Evolutionary conservation across 1,284 basidiomycete species (phyloP).

Genomic region (Xanthoconium separans): DNA sequence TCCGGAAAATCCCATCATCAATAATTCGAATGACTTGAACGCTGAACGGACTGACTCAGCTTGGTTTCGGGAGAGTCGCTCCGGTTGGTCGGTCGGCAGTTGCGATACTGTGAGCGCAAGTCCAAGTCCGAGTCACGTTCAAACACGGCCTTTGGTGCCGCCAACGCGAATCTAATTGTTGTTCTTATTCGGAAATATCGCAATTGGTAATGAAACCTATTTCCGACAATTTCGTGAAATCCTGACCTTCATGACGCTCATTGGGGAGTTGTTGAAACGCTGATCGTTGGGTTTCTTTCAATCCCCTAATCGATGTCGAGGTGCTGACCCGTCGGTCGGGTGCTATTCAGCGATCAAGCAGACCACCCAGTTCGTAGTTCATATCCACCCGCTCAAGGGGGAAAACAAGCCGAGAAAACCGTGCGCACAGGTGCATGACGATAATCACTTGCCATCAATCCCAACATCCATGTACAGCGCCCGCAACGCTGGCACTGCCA

Average conservation of each 20-base stretch:
- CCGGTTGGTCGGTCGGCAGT: not conserved
- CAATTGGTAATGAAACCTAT: not conserved
- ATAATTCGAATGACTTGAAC: not conserved
- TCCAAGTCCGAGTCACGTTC: not conserved
- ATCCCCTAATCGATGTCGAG: not conserved
- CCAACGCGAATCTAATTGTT: not conserved
- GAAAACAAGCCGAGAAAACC: not conserved
- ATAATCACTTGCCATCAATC: not conserved
- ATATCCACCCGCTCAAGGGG: not conserved
- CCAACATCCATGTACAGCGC: not conserved
- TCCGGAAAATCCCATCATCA: not conserved
- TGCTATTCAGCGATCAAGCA: slow-evolving; percentile 4
- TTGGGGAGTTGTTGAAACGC: too few relatives aligned
- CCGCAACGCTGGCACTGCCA: slow-evolving; percentile 2
- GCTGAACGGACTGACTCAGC: too few relatives aligned
- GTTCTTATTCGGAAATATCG: too few relatives aligned
- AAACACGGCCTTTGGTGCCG: not conserved
- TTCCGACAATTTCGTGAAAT: not conserved
- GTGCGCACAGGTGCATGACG: not conserved
- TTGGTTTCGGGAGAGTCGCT: not conserved
- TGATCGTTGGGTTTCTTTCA: not conserved
- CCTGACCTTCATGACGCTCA: not conserved
- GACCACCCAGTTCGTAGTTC: not conserved
- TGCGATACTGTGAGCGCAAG: not conserved
- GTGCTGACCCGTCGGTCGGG: not conserved